Evolutionary conservation across 805 yeast species (phyloP).

Genomic region (Saccharomycopsis microspora): DNA sequence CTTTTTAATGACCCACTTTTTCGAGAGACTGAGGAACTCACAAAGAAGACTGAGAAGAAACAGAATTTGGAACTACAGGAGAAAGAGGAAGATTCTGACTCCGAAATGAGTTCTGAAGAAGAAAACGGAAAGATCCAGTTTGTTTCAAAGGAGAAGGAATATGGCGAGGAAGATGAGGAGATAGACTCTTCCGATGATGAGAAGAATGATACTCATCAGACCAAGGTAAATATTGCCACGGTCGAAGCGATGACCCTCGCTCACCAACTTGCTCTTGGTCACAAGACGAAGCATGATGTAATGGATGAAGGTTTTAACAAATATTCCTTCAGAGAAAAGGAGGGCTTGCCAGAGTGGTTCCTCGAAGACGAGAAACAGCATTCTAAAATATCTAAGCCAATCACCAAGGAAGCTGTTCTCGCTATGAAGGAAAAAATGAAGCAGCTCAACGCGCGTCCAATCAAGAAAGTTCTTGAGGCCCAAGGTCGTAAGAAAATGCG

Average conservation of each 20-base stretch:
- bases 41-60: constrained; percentile 2
- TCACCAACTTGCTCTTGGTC: constrained; percentile 87
- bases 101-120: constrained; percentile 18
- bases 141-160: constrained; percentile 31
- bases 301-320: constrained; percentile 90
- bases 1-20: constrained; percentile 45
- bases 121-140: constrained; percentile 31
- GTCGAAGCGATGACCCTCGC: constrained; percentile 98
- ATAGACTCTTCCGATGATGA: constrained; percentile 26
- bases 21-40: constrained; percentile 24
- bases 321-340: constrained; percentile 83
- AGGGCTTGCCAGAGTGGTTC: constrained; percentile 95
- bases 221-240: constrained; percentile 74
- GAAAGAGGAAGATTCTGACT: constrained; percentile 15
- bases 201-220: constrained; percentile 36
- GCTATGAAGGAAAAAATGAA: constrained; percentile 67
- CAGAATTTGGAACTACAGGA: constrained; percentile 7
- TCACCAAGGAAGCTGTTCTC: constrained; percentile 85
- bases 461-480: constrained; percentile 97
- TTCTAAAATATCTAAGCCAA: constrained; percentile 78
- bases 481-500: constrained; percentile 93
- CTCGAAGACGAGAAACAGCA: constrained; percentile 83
- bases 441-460: constrained; percentile 92
- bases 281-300: constrained; percentile 71
- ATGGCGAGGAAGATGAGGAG: constrained; percentile 36